Evolutionary conservation across 1,284 basidiomycete species (phyloP), one percentile per base, ranked within the genome.

Genomic region (Austroboletus niveus): DNA sequence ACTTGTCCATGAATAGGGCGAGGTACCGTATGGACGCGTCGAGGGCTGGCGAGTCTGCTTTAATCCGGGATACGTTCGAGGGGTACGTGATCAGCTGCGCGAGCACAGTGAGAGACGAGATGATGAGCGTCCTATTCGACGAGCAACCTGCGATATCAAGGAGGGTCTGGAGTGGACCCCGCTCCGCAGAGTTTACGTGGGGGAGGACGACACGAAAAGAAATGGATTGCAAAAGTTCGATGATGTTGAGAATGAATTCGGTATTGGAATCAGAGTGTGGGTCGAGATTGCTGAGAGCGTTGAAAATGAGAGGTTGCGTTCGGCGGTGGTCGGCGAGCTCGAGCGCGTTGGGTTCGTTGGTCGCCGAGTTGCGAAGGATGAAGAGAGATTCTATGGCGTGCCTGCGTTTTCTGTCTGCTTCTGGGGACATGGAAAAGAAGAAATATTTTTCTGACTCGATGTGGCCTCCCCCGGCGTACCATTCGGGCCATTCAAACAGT

Each of bases 401-500:
- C 55, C 84, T 78, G 29, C 81, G 78, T 58, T 80, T 81, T 29
- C 74, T 70, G 39, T 78, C 75, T 45, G 74, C 68, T n/a, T 77
- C 74, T 8, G 74, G 73, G 0, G 79, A 66, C 9, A 76, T 62
- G 20, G 84, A 77, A 55, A 91, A 90, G 36, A 89, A 66, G 14
- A 69, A 53, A 20, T 74, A 57, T 14, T 63, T 60, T 41, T 77
- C 73, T 38, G 70, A 69, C 32, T 71, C 66, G 54, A 75, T 72
- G 60, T 77, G 71, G 8, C 82, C 83, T 58, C 81, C 77, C 2
- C 63, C 71, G 46, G 77, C 75, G 60, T 84, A 90, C 87, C 87
- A 90, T 58, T 87, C 81, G 11, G 91, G 85, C 84, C 88, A 87
- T 60, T 87, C 85, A 60, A 92, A 85, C 17, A 94, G 75, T 7